phyloP scores from a whole-genome alignment of 495 filamentous ascomycete species.

The Penicillium diatomitis region DNA sequence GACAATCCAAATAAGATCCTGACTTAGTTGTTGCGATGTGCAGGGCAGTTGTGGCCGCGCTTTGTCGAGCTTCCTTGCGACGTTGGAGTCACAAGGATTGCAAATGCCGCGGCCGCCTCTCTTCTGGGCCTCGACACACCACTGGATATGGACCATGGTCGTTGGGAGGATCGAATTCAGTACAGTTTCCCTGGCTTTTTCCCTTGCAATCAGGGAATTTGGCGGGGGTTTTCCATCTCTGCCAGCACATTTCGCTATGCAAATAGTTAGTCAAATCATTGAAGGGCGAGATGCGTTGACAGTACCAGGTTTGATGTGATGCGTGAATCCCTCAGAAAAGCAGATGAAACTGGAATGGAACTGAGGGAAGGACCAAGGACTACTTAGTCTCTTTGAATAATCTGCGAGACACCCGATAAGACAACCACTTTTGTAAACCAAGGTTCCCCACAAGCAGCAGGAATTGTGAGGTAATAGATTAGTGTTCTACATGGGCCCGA shows the following conservation, averaged over 20 bases:
- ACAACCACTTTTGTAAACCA: too few species aligned
- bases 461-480: too few species aligned
- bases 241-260: slow-evolving; percentile 8
- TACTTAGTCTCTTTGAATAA: too few species aligned
- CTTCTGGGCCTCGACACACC: slow-evolving; percentile 4
- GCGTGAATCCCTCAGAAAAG: not conserved
- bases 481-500: too few species aligned
- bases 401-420: too few species aligned
- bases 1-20: too few species aligned
- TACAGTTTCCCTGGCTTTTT: slow-evolving; percentile 4
- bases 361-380: not conserved
- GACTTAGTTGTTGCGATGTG: slow-evolving; percentile 3
- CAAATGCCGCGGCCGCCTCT: slow-evolving; percentile 4
- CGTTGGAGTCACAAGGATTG: slow-evolving; percentile 2
- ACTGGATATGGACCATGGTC: slow-evolving; percentile 10
- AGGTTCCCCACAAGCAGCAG: too few species aligned
- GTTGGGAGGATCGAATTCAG: slow-evolving; percentile 2
- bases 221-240: slow-evolving; percentile 3
- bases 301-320: not conserved
- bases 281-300: not conserved
- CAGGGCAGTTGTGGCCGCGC: slow-evolving; percentile 3
- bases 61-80: slow-evolving; percentile 4
- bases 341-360: not conserved
- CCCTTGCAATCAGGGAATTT: slow-evolving; percentile 7
- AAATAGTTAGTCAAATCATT: not conserved